These are phyloP conservation scores for Pyricularia sp. DNA, from an alignment of 2,329 filamentous ascomycete species.

Conservation along the genomic window DNA sequence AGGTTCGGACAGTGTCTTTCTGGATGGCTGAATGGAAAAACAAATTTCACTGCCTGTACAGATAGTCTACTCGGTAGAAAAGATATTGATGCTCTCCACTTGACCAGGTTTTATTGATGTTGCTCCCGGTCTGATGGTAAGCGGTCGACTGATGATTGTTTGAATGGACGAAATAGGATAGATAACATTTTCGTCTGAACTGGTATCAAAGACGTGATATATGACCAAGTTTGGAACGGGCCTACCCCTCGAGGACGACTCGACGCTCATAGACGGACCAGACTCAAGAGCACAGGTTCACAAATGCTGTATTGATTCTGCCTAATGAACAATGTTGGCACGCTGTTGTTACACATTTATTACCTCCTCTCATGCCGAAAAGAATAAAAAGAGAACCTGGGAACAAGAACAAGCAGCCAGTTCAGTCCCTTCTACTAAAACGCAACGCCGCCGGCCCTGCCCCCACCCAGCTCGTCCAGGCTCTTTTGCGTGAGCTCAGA, in stretches of 20 bases:
- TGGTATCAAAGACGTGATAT: too few relatives aligned
- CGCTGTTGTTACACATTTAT: background rate
- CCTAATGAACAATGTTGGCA: background rate
- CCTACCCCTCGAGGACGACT: too few relatives aligned
- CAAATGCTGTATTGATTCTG: background rate
- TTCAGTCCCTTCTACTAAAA: constrained; percentile 26
- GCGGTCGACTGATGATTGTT: background rate
- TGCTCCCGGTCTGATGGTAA: background rate
- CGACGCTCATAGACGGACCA: background rate
- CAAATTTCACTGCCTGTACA: background rate
- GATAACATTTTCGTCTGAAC: background rate
- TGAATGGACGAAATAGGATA: background rate
- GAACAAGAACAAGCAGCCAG: background rate
- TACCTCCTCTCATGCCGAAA: background rate
- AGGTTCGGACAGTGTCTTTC: background rate
- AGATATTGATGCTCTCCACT: background rate
- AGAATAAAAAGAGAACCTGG: too few relatives aligned
- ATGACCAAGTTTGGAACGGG: too few relatives aligned
- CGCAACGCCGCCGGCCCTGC: constrained; percentile 44
- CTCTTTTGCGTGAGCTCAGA: constrained; percentile 48
- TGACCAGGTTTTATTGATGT: background rate
- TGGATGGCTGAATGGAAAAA: background rate
- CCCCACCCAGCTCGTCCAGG: constrained; percentile 46
- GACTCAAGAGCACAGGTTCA: background rate
- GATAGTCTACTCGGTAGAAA: background rate